These are phyloP conservation scores for Fraxinus greggii DNA, from an alignment of 305 asterid genomes.

Conservation along the genomic window DNA sequence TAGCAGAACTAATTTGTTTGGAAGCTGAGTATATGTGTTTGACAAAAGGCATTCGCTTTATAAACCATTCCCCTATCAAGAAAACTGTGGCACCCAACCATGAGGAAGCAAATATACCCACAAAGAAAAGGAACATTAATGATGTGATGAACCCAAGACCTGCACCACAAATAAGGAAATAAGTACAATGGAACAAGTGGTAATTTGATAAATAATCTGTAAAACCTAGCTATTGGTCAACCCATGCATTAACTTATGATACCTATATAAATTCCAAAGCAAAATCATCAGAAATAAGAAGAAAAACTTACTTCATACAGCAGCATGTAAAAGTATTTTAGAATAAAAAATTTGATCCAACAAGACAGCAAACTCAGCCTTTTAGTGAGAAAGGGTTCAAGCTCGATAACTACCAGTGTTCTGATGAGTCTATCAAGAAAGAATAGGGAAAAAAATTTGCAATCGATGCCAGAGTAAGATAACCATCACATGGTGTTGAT, in stretches of 20 bases:
- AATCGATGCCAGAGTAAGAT: not conserved
- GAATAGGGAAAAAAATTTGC: not conserved
- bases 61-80: slow-evolving; percentile 91
- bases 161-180: slow-evolving; percentile 40
- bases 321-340: not conserved
- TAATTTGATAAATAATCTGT: slow-evolving; percentile 1
- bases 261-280: not conserved
- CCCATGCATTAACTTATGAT: not conserved
- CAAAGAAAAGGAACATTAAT: slow-evolving; percentile 66
- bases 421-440: slow-evolving; percentile 9
- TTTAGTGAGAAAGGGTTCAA: not conserved
- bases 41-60: slow-evolving; percentile 86
- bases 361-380: not conserved
- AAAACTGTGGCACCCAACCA: slow-evolving; percentile 93
- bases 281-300: not conserved
- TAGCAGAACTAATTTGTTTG: slow-evolving; percentile 87
- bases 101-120: slow-evolving; percentile 92
- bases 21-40: slow-evolving; percentile 87
- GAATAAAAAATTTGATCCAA: not conserved
- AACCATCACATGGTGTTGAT: slow-evolving; percentile 15
- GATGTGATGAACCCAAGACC: slow-evolving; percentile 97
- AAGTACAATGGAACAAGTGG: slow-evolving; percentile 23
- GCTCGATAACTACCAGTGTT: not conserved
- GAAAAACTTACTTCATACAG: not conserved
- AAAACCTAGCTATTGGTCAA: slow-evolving; percentile 4